These are phyloP conservation scores for Tetragonia tetragonoides DNA, from an alignment of 148 eudicot genomes.

Conservation along the genomic window DNA sequence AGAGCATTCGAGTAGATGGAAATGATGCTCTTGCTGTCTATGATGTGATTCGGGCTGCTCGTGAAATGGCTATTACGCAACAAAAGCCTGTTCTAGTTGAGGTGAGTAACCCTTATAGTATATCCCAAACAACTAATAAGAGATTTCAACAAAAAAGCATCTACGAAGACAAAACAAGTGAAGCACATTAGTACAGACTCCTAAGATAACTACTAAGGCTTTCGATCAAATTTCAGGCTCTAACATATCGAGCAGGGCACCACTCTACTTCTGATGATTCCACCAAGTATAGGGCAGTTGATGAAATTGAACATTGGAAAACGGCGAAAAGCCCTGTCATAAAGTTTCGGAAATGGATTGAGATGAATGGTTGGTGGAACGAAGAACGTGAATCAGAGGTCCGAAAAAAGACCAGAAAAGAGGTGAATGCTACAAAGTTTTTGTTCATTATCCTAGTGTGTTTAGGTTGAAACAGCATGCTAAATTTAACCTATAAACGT, in stretches of 20 bases:
- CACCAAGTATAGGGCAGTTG: conserved; percentile 59
- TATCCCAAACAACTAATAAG: not conserved
- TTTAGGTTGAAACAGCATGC: not conserved
- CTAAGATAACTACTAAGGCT: no score
- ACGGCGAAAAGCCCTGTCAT: conserved; percentile 42
- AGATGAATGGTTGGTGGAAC: conserved; percentile 72
- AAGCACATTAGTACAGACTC: no score
- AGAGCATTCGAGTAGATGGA: conserved; percentile 83
- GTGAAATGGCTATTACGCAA: conserved; percentile 64
- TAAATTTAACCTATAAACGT: not conserved
- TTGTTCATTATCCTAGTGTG: not conserved
- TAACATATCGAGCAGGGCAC: conserved; percentile 80
- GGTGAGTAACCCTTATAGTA: conserved; percentile 33
- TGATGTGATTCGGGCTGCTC: conserved; percentile 57
- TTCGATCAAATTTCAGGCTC: conserved; percentile 44
- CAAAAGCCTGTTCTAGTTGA: conserved; percentile 74
- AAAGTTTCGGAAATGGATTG: conserved; percentile 62
- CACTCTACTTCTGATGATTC: conserved; percentile 94
- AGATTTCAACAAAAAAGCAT: no score
- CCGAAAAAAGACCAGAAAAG: conserved; percentile 45
- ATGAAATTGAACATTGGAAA: conserved; percentile 77
- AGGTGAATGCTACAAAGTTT: conserved; percentile 30
- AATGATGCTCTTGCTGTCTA: conserved; percentile 91
- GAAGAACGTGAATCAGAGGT: conserved; percentile 51
- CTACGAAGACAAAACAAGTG: no score